Conservation (phyloP, 1,284 basidiomycete species). For the Schizopora paradoxa region DNA sequence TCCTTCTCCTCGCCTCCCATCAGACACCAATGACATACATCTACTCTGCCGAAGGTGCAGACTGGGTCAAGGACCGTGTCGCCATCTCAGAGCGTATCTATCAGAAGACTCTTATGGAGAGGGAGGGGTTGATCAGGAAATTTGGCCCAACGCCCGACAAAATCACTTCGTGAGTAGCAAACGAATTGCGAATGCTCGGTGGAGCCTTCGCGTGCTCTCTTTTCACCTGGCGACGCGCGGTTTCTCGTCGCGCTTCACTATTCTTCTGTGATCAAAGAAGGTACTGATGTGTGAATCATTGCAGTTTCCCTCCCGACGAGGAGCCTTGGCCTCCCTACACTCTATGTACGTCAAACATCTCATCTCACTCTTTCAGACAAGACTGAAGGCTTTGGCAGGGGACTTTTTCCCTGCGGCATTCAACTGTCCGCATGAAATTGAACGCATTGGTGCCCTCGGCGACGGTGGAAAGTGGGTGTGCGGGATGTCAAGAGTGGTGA, state of each 20-base stretch:
- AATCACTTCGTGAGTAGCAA: slow-evolving; percentile 14
- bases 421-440: slow-evolving; percentile 40
- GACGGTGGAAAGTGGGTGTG: slow-evolving; percentile 53
- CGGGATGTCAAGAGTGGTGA: slow-evolving; percentile 39
- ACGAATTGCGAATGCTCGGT: no score
- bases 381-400: slow-evolving; percentile 31
- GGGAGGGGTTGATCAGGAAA: slow-evolving; percentile 19
- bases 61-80: slow-evolving; percentile 8
- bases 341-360: slow-evolving; percentile 4
- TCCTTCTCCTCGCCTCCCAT: slow-evolving; percentile 18
- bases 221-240: no score
- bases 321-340: slow-evolving; percentile 20
- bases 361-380: not conserved
- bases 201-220: not conserved
- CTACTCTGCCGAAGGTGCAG: not conserved
- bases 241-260: no score
- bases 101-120: slow-evolving; percentile 14
- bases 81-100: slow-evolving; percentile 14
- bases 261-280: no score
- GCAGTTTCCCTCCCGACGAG: slow-evolving; percentile 17
- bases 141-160: slow-evolving; percentile 19
- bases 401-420: slow-evolving; percentile 46
- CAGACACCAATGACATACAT: slow-evolving; percentile 10
- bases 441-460: slow-evolving; percentile 42
- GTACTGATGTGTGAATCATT: slow-evolving; percentile 12